These are phyloP conservation scores for Thielaviopsis ethacetica DNA, from an alignment of 2,329 filamentous ascomycete species.

Conservation along the genomic window DNA sequence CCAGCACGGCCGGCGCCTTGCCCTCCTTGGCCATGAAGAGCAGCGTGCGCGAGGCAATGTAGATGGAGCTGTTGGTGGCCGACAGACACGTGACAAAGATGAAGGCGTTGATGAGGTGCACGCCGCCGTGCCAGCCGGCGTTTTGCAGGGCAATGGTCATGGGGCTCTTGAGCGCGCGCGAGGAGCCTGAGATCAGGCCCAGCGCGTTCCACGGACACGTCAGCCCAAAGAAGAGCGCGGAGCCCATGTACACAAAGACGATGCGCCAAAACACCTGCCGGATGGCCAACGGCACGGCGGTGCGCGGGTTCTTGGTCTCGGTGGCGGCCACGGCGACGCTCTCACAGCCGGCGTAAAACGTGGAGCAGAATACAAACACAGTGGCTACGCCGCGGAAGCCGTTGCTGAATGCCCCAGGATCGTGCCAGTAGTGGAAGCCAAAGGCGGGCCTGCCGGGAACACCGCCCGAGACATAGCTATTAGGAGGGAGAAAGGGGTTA, in stretches of 20 bases:
- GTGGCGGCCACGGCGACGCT: conserved; percentile 46
- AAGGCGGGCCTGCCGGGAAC: conserved; percentile 38
- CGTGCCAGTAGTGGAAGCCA: conserved; percentile 55
- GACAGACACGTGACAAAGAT: conserved; percentile 58
- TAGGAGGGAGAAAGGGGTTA: neutral
- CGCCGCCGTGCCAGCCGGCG: conserved; percentile 56
- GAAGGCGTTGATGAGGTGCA: conserved; percentile 63
- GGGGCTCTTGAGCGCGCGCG: conserved; percentile 50
- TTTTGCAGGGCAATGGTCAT: conserved; percentile 61
- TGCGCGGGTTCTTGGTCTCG: conserved; percentile 40
- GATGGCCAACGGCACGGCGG: conserved; percentile 40
- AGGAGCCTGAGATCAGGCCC: conserved; percentile 42
- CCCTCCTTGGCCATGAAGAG: conserved; percentile 59
- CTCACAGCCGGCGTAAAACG: conserved; percentile 53
- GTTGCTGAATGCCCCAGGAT: conserved; percentile 54
- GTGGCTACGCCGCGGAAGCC: conserved; percentile 49
- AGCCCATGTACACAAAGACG: conserved; percentile 49
- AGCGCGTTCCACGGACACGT: conserved; percentile 54
- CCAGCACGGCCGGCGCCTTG: conserved; percentile 54
- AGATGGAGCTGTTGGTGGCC: conserved; percentile 60
- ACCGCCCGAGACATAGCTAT: conserved; percentile 48
- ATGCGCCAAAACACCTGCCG: conserved; percentile 46
- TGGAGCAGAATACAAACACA: conserved; percentile 54
- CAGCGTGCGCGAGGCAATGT: conserved; percentile 59
- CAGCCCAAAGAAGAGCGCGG: conserved; percentile 58